A percentile compares a stretch with the other conserved stretches of the same genome.
phyloP scores from a whole-genome alignment of 2,329 filamentous ascomycete species.

The Daldinia eschscholtzii region DNA sequence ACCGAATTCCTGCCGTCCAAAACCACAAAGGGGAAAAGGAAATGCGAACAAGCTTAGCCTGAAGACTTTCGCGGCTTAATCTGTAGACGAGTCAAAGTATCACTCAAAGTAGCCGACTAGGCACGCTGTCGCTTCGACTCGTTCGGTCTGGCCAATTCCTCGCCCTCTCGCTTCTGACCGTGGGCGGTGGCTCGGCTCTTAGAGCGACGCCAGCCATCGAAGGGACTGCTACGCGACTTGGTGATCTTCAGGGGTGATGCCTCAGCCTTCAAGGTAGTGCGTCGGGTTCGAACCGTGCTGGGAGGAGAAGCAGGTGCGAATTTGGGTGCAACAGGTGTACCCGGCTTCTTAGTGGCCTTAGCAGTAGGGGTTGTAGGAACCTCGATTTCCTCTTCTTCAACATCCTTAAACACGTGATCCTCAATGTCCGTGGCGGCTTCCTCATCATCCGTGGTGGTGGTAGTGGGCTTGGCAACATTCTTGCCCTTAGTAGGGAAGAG shows the following conservation, averaged over 20 bases:
- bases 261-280: conserved; percentile 61
- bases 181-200: conserved; percentile 64
- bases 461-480: conserved; percentile 54
- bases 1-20: conserved; percentile 22
- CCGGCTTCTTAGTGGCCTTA: conserved; percentile 53
- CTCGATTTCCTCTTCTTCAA: conserved; percentile 53
- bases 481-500: conserved; percentile 72
- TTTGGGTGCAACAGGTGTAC: conserved; percentile 68
- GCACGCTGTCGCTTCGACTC: conserved; percentile 53
- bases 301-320: conserved; percentile 73
- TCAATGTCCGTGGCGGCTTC: conserved; percentile 72
- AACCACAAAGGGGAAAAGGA: conserved; percentile 38
- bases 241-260: conserved; percentile 57
- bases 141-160: conserved; percentile 51
- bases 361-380: conserved; percentile 56
- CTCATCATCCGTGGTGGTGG: conserved; percentile 65
- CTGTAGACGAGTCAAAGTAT: conserved; percentile 33
- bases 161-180: conserved; percentile 61
- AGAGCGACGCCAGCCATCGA: conserved; percentile 76
- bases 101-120: conserved; percentile 43
- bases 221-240: conserved; percentile 67
- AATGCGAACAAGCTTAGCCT: conserved; percentile 18
- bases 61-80: conserved; percentile 11
- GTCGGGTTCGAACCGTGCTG: conserved; percentile 70
- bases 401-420: conserved; percentile 58